phyloP scores from a whole-genome alignment of 164 flowering plant species.

The Chimonanthus praecox region DNA sequence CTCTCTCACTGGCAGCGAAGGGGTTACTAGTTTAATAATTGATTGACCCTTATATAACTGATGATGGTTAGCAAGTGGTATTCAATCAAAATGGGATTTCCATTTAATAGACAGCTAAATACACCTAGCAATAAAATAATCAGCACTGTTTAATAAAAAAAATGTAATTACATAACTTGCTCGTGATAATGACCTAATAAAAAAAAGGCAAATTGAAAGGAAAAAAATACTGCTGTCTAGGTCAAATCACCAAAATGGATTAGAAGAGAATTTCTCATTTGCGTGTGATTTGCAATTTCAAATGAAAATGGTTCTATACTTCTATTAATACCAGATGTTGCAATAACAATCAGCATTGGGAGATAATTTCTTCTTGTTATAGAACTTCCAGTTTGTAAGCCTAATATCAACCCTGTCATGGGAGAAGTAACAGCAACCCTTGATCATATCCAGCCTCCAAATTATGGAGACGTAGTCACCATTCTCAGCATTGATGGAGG shows the following conservation, averaged over 20 bases:
- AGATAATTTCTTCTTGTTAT: neutral
- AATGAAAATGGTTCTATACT: neutral
- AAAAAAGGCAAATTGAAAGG: no score
- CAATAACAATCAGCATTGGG: neutral
- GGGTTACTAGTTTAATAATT: no score
- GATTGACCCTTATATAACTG: neutral
- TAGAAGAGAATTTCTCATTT: constrained; percentile 15
- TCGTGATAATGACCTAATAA: no score
- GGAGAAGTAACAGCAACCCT: neutral
- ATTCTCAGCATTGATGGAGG: constrained; percentile 43
- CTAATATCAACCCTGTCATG: neutral
- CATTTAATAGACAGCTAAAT: no score
- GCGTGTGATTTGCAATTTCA: neutral
- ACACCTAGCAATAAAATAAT: neutral
- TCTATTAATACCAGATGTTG: neutral
- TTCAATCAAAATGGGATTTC: neutral
- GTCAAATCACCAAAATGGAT: neutral
- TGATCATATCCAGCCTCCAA: constrained; percentile 22
- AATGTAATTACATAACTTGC: no score
- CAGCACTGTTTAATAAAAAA: neutral
- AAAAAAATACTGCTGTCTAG: neutral
- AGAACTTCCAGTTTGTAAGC: neutral
- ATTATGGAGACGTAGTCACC: constrained; percentile 26
- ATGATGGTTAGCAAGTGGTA: neutral
- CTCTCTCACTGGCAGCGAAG: no score